Evolutionary conservation across 176 grass and related monocot species (phyloP).

Genomic region (Cenchrus fungigraminus): DNA sequence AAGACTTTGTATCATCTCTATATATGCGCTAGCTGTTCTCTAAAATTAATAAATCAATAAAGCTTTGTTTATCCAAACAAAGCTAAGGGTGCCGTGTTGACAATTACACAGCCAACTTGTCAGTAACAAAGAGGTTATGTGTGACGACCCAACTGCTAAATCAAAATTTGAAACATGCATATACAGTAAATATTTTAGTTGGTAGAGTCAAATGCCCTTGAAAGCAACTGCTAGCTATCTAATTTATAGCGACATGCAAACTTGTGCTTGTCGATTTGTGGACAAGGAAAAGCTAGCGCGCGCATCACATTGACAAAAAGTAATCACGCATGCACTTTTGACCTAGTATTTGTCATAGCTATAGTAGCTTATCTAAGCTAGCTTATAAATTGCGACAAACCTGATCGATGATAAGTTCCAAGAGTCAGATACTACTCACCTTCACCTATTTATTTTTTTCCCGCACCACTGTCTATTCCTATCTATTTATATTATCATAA

Average conservation of each 20-base stretch:
- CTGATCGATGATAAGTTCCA: conserved; percentile 28
- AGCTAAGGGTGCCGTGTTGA: no score
- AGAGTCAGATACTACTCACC: background rate
- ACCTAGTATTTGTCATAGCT: background rate
- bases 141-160: background rate
- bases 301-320: background rate
- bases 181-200: background rate
- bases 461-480: background rate
- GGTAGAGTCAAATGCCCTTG: background rate
- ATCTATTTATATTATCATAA: background rate
- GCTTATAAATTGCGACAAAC: conserved; percentile 5
- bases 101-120: no score
- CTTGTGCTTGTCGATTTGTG: background rate
- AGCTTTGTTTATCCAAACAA: no score
- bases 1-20: no score
- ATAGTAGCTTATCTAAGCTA: background rate
- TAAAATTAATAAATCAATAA: no score
- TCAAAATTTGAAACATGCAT: no score
- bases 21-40: no score
- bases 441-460: no score
- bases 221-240: background rate
- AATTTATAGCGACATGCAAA: background rate
- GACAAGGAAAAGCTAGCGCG: background rate
- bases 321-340: background rate
- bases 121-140: background rate